A percentile compares a stretch with the other conserved stretches of the same genome.
These are phyloP conservation scores for Tylopilus subfusipes DNA, from an alignment of 768 basidiomycete genomes.

Conservation along the genomic window DNA sequence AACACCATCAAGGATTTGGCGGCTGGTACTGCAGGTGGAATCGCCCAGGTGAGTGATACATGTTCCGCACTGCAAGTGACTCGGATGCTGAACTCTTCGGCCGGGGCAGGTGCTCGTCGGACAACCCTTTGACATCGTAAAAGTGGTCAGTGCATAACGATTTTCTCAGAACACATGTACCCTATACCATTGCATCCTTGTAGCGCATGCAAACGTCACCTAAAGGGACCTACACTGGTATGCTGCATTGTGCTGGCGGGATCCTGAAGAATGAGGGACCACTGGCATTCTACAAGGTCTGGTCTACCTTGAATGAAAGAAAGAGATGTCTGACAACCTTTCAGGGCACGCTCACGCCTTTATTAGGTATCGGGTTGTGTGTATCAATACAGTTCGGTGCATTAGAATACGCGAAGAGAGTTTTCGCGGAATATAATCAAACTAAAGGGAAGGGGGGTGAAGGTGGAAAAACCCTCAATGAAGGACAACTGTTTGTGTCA, in stretches of 20 bases:
- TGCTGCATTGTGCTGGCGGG: constrained; percentile 86
- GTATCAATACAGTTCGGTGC: constrained; percentile 96
- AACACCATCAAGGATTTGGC: constrained; percentile 84
- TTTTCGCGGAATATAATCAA: constrained; percentile 64
- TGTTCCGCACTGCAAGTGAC: background rate
- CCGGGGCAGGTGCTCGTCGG: constrained; percentile 72
- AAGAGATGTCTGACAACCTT: constrained; percentile 3
- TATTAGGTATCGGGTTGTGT: constrained; percentile 90
- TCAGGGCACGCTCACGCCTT: constrained; percentile 85
- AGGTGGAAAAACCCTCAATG: constrained; percentile 57
- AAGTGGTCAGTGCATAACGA: constrained; percentile 65
- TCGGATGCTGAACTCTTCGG: constrained; percentile 6
- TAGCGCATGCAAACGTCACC: constrained; percentile 95
- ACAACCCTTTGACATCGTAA: constrained; percentile 96
- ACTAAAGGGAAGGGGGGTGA: constrained; percentile 57
- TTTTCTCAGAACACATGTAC: background rate
- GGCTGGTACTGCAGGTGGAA: constrained; percentile 88
- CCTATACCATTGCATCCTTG: constrained; percentile 12
- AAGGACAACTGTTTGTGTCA: constrained; percentile 64
- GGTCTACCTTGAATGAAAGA: background rate
- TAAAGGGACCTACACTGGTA: constrained; percentile 83
- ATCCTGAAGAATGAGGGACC: constrained; percentile 91
- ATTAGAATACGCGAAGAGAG: constrained; percentile 80
- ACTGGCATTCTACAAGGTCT: constrained; percentile 91
- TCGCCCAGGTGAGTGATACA: constrained; percentile 64